A percentile compares a stretch with the other conserved stretches of the same genome.
phyloP scores from a whole-genome alignment of 176 grass and related monocot genomes.

The Oryza meridionalis region DNA sequence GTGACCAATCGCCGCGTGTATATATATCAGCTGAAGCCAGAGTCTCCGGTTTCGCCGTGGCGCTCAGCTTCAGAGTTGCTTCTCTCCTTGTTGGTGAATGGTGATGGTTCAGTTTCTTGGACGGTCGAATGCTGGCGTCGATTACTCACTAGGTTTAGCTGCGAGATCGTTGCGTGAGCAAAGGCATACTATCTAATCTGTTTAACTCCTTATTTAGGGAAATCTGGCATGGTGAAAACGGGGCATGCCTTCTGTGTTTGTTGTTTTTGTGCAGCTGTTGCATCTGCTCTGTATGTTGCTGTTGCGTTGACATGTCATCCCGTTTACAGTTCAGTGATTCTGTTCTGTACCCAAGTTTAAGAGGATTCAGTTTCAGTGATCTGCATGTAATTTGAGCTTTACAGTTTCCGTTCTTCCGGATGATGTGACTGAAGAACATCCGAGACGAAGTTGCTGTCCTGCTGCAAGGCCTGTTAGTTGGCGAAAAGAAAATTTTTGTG shows the following conservation, averaged over 20 bases:
- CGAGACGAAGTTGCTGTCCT: background rate
- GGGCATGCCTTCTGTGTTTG: conserved; percentile 17
- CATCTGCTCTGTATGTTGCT: conserved; percentile 20
- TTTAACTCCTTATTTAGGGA: conserved; percentile 42
- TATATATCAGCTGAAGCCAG: conserved; percentile 51
- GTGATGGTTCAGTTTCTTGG: conserved; percentile 11
- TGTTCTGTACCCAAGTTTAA: background rate
- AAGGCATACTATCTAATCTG: conserved; percentile 41
- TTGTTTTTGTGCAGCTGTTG: conserved; percentile 19
- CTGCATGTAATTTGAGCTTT: conserved; percentile 17
- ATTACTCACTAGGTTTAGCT: conserved; percentile 39
- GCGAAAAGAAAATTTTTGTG: no score
- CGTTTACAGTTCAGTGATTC: conserved; percentile 18
- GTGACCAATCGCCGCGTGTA: conserved; percentile 32
- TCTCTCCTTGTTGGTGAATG: conserved; percentile 8
- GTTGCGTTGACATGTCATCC: conserved; percentile 17
- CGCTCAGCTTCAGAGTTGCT: conserved; percentile 13
- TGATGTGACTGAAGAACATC: conserved; percentile 18
- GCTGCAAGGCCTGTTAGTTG: no score
- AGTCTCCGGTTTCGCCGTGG: background rate
- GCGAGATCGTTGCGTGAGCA: conserved; percentile 32
- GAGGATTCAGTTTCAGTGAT: conserved; percentile 29
- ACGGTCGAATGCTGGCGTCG: conserved; percentile 22
- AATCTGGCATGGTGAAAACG: conserved; percentile 4
- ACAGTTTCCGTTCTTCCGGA: background rate